Conservation (phyloP, 495 filamentous ascomycete species). For the Penicillium lividum region DNA sequence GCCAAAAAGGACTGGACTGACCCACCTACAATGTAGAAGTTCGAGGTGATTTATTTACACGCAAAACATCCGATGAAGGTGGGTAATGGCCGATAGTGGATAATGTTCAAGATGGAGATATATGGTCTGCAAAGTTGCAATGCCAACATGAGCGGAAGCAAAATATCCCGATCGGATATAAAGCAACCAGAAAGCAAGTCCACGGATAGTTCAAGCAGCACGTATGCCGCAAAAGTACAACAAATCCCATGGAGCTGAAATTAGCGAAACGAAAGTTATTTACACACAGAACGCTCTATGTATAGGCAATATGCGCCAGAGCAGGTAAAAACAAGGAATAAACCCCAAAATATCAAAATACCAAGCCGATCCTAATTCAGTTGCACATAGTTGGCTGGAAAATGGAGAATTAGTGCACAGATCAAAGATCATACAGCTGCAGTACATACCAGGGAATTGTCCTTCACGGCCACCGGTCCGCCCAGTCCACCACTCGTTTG, state of each 20-base stretch:
- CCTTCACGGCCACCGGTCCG: conserved; percentile 74
- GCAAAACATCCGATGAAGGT: not conserved
- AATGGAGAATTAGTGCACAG: no score
- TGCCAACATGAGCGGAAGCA: not conserved
- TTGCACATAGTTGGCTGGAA: conserved; percentile 48
- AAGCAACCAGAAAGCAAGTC: not conserved
- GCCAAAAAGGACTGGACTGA: not conserved
- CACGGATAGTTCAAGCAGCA: not conserved
- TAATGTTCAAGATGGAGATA: not conserved
- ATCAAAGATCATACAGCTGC: no score
- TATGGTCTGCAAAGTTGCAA: not conserved
- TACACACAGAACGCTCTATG: conserved; percentile 36
- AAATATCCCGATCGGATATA: not conserved
- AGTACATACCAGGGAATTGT: conserved; percentile 86
- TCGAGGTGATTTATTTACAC: not conserved
- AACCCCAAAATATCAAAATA: conserved; percentile 1
- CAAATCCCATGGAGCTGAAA: conserved; percentile 9
- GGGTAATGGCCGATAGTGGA: not conserved
- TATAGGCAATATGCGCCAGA: conserved; percentile 27
- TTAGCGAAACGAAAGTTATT: conserved; percentile 26
- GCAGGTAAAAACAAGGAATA: conserved; percentile 7
- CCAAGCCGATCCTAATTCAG: conserved; percentile 35
- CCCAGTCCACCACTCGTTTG: conserved; percentile 97
- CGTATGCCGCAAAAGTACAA: not conserved
- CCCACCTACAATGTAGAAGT: not conserved